Evolutionary conservation across 352 stramenopile species (phyloP).

Genomic region (Elongisporangium undulatum): DNA sequence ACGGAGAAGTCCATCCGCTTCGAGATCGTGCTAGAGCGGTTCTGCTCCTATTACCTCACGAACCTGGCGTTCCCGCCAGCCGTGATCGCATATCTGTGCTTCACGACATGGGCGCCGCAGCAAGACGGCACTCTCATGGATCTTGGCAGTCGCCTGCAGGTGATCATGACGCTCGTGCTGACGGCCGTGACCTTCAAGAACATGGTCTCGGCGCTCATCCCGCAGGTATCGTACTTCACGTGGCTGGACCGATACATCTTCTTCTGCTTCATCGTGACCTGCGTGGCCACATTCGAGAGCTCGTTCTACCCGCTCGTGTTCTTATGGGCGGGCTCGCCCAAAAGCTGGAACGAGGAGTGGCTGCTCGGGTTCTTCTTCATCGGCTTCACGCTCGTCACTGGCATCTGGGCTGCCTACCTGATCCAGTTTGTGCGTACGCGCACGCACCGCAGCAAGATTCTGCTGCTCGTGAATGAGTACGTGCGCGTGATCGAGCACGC

Average conservation of each 20-base stretch:
- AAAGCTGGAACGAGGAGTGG: too few relatives aligned
- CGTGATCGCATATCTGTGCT: slow-evolving; percentile 37
- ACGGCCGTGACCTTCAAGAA: slow-evolving; percentile 38
- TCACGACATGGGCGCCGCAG: slow-evolving; percentile 22
- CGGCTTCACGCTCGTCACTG: too few relatives aligned
- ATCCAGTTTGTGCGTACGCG: too few relatives aligned
- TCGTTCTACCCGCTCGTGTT: slow-evolving; percentile 16
- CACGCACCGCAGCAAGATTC: too few relatives aligned
- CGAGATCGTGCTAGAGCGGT: slow-evolving; percentile 31
- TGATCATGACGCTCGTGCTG: slow-evolving; percentile 33
- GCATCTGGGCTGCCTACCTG: too few relatives aligned
- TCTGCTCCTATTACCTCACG: slow-evolving; percentile 28
- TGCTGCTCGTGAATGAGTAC: too few relatives aligned
- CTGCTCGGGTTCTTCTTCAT: too few relatives aligned
- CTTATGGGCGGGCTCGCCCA: too few relatives aligned
- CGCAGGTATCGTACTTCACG: slow-evolving; percentile 37
- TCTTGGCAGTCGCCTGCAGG: slow-evolving; percentile 19
- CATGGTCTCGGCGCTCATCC: slow-evolving; percentile 22
- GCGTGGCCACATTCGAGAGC: slow-evolving; percentile 24
- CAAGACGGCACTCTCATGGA: slow-evolving; percentile 14
- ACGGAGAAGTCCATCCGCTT: slow-evolving; percentile 22
- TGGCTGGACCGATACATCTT: slow-evolving; percentile 33
- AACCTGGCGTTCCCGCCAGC: slow-evolving; percentile 28
- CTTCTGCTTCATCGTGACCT: slow-evolving; percentile 29
- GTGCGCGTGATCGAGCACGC: too few relatives aligned